Base-by-base conservation (phyloP, 2,329 filamentous ascomycete species). In the Claviceps capensis region DNA sequence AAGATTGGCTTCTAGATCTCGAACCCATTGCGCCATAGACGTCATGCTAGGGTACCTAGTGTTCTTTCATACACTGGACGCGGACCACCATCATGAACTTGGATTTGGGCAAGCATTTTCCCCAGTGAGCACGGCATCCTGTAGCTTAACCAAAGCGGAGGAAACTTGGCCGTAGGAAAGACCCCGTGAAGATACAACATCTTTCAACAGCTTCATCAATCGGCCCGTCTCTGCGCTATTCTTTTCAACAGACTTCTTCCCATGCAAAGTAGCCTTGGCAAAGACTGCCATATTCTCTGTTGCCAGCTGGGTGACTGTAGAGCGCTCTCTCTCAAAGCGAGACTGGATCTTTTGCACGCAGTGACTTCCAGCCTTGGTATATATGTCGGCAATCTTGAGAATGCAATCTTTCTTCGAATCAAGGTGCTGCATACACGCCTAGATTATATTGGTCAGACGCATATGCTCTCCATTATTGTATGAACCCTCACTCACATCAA, bases 281-380 rank as follows among this genome's bases (percentile, higher is more conserved):
- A 54, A 54, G 6, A 19, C 41, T 11, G 8, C 34, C 19, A 43
- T 42, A 17, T 52, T 19, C 19, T 48, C 13, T 11, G 19, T 52
- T 13, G 53, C 53, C 3, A 26, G 50, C 9, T 42, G 46, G n/a
- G 41, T 26, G 4, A 52, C 16, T 2, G 17, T 30, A 17, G 11
- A 40, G 42, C 53, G 50, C 42, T 54, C 53, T 44, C 23, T 46
- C 13, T 40, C 36, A 22, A 52, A 54, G 6, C 50, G 53, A 23
- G 47, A 43, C 42, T 54, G 50, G 13, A 54, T 54, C 47, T 46
- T 54, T 14, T 50, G 43, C 6, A 54, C 50, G 43, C 53, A 54
- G 19, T 49, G 53, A 16, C 38, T 49, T 41, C 53, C 53, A 44
- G 37, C 50, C 19, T 19, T 48, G 30, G 41, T 40, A 46, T 52